Percentiles rank a stretch among this genome's conserved stretches.
These are phyloP conservation scores for Leishmania lainsoni DNA, from an alignment of 208 protist genomes.

Conservation along the genomic window DNA sequence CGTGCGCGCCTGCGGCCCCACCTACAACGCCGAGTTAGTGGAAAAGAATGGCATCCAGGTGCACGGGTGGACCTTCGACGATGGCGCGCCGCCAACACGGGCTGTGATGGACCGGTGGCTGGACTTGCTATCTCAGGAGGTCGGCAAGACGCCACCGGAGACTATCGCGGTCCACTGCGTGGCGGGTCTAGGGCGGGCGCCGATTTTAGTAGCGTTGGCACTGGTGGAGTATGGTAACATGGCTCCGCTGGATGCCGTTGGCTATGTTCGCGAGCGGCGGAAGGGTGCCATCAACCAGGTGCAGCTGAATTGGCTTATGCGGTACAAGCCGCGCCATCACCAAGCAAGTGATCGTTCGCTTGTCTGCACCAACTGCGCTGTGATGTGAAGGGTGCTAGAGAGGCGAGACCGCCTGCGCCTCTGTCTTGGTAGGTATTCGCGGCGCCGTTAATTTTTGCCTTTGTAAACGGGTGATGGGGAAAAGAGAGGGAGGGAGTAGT, in stretches of 20 bases:
- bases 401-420: neutral
- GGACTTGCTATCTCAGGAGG: constrained; percentile 70
- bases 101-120: constrained; percentile 84
- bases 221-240: constrained; percentile 88
- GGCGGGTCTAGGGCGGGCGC: constrained; percentile 90
- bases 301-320: constrained; percentile 91
- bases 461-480: constrained; percentile 26
- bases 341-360: constrained; percentile 26
- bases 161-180: constrained; percentile 93
- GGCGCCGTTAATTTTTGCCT: neutral
- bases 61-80: constrained; percentile 90
- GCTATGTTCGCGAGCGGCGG: constrained; percentile 75
- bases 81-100: constrained; percentile 87
- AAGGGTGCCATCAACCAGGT: constrained; percentile 91
- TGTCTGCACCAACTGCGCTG: constrained; percentile 50
- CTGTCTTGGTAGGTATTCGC: neutral
- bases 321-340: constrained; percentile 78
- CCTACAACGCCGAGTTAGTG: constrained; percentile 72
- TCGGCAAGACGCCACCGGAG: constrained; percentile 24
- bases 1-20: constrained; percentile 85
- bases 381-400: constrained; percentile 46
- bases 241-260: constrained; percentile 81
- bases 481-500: neutral
- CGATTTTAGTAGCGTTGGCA: constrained; percentile 90
- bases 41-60: constrained; percentile 77